phyloP scores from a whole-genome alignment of 1,139 yeast species.

The Debaryomycetaceae sp. region DNA sequence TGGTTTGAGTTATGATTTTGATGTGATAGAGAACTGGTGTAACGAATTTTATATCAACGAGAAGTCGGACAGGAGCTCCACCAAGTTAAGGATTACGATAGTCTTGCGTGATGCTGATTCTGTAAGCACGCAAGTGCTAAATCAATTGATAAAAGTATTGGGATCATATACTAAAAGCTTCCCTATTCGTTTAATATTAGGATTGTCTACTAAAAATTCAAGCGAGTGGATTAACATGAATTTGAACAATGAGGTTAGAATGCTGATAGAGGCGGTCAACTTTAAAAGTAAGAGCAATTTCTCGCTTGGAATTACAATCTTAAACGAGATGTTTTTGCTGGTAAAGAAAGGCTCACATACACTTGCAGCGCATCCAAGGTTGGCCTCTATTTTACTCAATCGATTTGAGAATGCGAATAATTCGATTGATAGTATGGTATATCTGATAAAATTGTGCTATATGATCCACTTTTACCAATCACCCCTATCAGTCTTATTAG shows the following conservation, averaged over 20 bases:
- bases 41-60: slow-evolving; percentile 11
- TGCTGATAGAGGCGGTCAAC: slow-evolving; percentile 36
- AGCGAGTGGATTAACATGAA: slow-evolving; percentile 35
- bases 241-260: slow-evolving; percentile 29
- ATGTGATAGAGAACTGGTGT: slow-evolving; percentile 49
- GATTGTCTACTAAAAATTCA: slow-evolving; percentile 46
- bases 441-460: slow-evolving; percentile 56
- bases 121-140: slow-evolving; percentile 47
- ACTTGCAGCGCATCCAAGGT: slow-evolving; percentile 16
- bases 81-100: slow-evolving; percentile 31
- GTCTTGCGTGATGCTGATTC: slow-evolving; percentile 67
- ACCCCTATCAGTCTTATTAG: slow-evolving; percentile 50
- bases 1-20: slow-evolving; percentile 47
- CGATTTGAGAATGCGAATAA: slow-evolving; percentile 42
- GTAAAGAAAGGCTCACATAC: slow-evolving; percentile 17
- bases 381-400: slow-evolving; percentile 33
- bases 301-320: slow-evolving; percentile 34
- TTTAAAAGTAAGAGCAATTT: slow-evolving; percentile 43
- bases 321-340: slow-evolving; percentile 33
- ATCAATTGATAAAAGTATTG: slow-evolving; percentile 47
- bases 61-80: slow-evolving; percentile 8
- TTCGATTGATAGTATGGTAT: slow-evolving; percentile 50
- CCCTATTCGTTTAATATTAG: slow-evolving; percentile 49
- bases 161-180: slow-evolving; percentile 32
- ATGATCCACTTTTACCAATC: slow-evolving; percentile 72